Percentiles rank a stretch among this genome's conserved stretches.
phyloP scores from a whole-genome alignment of 2,329 filamentous ascomycete genomes.

The Colletotrichum musicola region DNA sequence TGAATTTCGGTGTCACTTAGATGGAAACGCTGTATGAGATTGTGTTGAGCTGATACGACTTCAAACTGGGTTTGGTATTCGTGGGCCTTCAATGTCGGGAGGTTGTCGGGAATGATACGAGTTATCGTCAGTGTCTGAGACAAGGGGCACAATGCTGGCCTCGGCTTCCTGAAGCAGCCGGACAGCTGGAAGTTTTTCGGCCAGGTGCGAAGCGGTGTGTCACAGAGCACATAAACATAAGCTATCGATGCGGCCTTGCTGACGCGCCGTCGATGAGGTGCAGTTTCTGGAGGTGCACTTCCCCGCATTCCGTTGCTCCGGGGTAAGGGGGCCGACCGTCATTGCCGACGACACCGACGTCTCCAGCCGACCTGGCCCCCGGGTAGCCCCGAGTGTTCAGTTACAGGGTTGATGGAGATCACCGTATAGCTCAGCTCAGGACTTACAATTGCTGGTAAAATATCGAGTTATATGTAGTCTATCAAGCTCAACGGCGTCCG shows the following conservation, averaged over 20 bases:
- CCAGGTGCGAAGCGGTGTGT: conserved; percentile 3
- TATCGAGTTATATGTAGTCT: no score
- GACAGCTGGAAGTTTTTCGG: conserved; percentile 13
- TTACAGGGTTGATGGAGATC: not conserved
- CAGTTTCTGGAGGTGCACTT: conserved; percentile 29
- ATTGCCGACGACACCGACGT: conserved; percentile 30
- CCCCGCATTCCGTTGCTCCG: conserved; percentile 42
- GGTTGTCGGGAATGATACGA: not conserved
- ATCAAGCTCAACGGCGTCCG: no score
- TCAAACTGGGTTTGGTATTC: no score
- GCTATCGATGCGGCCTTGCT: conserved; percentile 12
- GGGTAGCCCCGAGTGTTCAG: conserved; percentile 2
- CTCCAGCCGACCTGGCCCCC: conserved; percentile 25
- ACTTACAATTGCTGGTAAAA: not conserved
- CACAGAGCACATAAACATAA: not conserved
- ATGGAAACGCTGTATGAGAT: no score
- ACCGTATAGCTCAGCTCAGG: not conserved
- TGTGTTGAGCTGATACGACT: no score
- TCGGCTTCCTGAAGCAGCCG: conserved; percentile 17
- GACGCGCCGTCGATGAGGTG: conserved; percentile 17
- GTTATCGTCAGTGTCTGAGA: not conserved
- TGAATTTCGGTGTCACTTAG: no score
- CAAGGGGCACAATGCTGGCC: not conserved
- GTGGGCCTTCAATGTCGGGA: no score
- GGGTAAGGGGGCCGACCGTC: conserved; percentile 25